Percentiles rank a stretch among this genome's conserved stretches.
phyloP scores from a whole-genome alignment of 2,329 filamentous ascomycete species.

The Plectosphaerella sp. region DNA sequence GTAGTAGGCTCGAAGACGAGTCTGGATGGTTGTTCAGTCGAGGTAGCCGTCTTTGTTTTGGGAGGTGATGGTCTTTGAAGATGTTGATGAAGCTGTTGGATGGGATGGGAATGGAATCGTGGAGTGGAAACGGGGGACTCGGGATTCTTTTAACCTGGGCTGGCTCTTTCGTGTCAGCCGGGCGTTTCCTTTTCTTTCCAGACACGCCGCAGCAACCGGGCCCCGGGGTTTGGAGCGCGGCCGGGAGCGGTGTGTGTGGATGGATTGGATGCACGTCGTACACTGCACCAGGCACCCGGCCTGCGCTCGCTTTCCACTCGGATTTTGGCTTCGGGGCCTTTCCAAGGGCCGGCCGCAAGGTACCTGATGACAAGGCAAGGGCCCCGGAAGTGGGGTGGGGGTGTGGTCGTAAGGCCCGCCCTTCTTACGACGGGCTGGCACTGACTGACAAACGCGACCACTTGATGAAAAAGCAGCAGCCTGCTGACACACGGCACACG shows the following conservation, averaged over 20 bases:
- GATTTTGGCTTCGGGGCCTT: slow-evolving; percentile 3
- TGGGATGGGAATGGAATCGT: neutral
- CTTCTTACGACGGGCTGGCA: no score
- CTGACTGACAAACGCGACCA: neutral
- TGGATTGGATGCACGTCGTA: no score
- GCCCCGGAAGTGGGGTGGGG: neutral
- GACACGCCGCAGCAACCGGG: neutral
- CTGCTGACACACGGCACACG: neutral
- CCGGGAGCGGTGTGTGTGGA: slow-evolving; percentile 1
- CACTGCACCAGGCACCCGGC: no score
- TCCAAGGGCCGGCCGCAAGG: neutral
- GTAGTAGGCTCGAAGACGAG: neutral
- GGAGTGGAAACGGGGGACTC: neutral
- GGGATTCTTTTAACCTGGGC: neutral
- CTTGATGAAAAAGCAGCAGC: slow-evolving; percentile 1
- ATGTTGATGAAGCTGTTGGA: neutral
- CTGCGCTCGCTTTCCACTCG: neutral
- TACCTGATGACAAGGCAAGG: neutral
- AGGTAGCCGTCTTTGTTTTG: no score
- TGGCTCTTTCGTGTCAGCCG: neutral
- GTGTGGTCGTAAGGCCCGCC: neutral
- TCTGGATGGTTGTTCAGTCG: no score
- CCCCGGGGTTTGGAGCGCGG: neutral
- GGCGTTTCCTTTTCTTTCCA: neutral
- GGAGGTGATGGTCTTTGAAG: neutral